phyloP scores from a whole-genome alignment of 2,329 filamentous ascomycete genomes.

The Neonectria sp. region DNA sequence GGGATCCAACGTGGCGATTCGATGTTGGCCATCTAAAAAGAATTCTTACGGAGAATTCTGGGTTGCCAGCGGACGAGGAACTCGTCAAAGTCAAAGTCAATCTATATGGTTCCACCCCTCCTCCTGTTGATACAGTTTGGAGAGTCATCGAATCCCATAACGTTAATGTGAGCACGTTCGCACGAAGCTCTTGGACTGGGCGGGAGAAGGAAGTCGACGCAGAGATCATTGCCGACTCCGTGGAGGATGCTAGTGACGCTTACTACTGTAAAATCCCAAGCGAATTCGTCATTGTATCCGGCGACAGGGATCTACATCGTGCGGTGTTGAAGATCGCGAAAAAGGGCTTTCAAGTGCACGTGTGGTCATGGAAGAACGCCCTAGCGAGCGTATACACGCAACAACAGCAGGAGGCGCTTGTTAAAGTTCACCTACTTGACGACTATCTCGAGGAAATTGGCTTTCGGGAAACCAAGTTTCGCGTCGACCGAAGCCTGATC shows the following conservation, averaged over 20 bases:
- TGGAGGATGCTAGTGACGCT: conserved; percentile 5
- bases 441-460: conserved; percentile 16
- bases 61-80: neutral
- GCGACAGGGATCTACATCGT: neutral
- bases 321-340: neutral
- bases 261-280: neutral
- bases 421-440: conserved; percentile 8
- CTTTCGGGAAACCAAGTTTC: conserved; percentile 10
- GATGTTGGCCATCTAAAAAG: neutral
- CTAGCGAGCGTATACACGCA: neutral
- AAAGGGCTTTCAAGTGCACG: neutral
- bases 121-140: conserved; percentile 9
- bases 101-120: conserved; percentile 1
- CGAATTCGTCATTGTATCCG: neutral
- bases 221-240: conserved; percentile 12
- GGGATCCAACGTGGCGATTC: conserved; percentile 24
- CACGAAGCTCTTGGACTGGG: conserved; percentile 16
- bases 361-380: conserved; percentile 3
- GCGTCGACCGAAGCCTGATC: conserved; percentile 11
- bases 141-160: conserved; percentile 14
- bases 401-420: neutral
- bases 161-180: conserved; percentile 12
- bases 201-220: conserved; percentile 20
- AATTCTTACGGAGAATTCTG: conserved; percentile 4
- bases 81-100: neutral